Evolutionary conservation across 805 yeast genomes (phyloP), one percentile per base, ranked within the genome.

Genomic region (Suhomyces kilbournensis): DNA sequence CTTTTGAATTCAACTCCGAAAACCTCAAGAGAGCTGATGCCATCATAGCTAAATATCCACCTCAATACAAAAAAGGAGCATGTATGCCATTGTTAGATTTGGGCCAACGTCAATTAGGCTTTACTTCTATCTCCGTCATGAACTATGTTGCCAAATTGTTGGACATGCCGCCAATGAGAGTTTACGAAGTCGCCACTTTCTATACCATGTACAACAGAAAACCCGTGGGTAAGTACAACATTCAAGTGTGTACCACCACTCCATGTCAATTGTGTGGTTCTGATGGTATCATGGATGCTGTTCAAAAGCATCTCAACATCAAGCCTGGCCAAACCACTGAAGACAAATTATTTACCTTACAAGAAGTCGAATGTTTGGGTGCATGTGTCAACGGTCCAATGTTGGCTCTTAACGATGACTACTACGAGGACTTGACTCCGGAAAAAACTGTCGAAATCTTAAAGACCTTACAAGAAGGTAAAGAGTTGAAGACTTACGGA

Each of bases 121-220:
- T 85, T 76, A 86, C 94, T 43, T 88, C 96, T 40, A 86, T 89
- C 60, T 78, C 90, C 32, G 94, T 88, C 57, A 89, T 89, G 96
- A 88, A 89, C 75, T 86, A 90, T 67, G 96, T 89, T 48, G 96
- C 96, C 50, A 83, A 85, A 69, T 63, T 86, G 64, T 78, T 88
- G 62, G 93, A 88, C 63, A 86, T 90, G 85, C 96, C 96, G 28
- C 96, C 96, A 54, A 89, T 89, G 96, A 82, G 96, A 73, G 96
- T 89, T 28, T 89, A 89, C 70, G 96, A 89, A 69, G 96, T 89
- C 57, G 96, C 96, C 30, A 87, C 96, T 42, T 89, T 89, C 75
- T 89, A 89, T 74, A 89, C 96, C 60, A 90, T 89, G 96, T 89
- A 85, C 76, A 87, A 87, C 74, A 82, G 94, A 69, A 77, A 80